phyloP scores from a whole-genome alignment of 2,329 filamentous ascomycete genomes.

The Trichoderma sp. region DNA sequence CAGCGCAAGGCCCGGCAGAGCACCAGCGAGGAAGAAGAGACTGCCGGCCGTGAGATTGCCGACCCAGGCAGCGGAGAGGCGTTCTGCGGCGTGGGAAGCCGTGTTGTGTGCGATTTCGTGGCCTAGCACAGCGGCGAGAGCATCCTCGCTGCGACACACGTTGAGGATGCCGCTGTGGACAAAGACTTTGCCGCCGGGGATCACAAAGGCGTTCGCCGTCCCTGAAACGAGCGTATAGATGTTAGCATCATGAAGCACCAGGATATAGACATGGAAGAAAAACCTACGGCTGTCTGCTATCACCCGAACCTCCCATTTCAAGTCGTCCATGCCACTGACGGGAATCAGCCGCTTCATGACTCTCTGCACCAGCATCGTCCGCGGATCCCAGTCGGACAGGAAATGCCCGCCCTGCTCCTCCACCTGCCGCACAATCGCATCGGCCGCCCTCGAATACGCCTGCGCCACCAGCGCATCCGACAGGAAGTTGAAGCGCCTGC shows the following conservation, averaged over 20 bases:
- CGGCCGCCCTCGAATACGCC: slow-evolving; percentile 28
- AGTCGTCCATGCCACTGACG: slow-evolving; percentile 57
- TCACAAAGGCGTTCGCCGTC: slow-evolving; percentile 71
- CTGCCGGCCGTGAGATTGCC: slow-evolving; percentile 51
- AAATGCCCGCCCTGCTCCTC: slow-evolving; percentile 53
- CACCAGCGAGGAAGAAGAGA: slow-evolving; percentile 48
- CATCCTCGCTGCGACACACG: slow-evolving; percentile 65
- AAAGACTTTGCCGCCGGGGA: slow-evolving; percentile 77
- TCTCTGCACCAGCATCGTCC: slow-evolving; percentile 55
- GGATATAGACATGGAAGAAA: background rate
- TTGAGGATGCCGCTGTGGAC: slow-evolving; percentile 71
- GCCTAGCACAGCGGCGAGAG: slow-evolving; percentile 70
- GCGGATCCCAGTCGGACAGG: slow-evolving; percentile 57
- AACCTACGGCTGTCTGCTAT: slow-evolving; percentile 62
- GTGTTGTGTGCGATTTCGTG: slow-evolving; percentile 80
- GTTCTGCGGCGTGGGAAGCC: slow-evolving; percentile 66
- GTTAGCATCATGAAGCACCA: background rate
- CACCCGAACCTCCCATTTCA: slow-evolving; percentile 70
- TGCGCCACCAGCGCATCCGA: slow-evolving; percentile 58
- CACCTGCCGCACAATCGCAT: slow-evolving; percentile 51
- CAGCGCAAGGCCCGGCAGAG: slow-evolving; percentile 40
- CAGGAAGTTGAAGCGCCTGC: slow-evolving; percentile 67
- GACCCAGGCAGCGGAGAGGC: slow-evolving; percentile 53
- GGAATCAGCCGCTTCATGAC: slow-evolving; percentile 68
- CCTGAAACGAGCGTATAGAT: slow-evolving; percentile 27